Base-by-base conservation (phyloP, 2,329 filamentous ascomycete genomes). In the Venturia nashicola region DNA sequence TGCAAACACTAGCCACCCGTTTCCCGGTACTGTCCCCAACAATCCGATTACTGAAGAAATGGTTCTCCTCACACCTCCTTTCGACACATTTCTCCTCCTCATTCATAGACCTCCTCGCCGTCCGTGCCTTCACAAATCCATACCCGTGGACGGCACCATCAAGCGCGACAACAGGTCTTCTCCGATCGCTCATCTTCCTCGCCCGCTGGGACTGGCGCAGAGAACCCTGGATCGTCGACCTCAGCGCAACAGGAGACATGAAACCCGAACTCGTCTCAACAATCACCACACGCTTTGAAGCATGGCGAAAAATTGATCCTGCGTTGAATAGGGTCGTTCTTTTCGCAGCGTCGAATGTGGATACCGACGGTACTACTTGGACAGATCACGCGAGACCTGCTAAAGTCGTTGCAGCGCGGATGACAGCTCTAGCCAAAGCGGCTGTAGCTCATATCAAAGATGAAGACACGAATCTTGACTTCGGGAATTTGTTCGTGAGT, bases 161-260 rank as follows among this genome's bases (percentile, higher is more conserved):
- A 0, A 93, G 87, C 68, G 80, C 87, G 11, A 86, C 86, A 69
- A 87, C 88, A 0, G 94, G 90, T 5, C 93, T 99, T 71, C 76
- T 96, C 36, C 86, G 92, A 27, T 89, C 90, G 0, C 78, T 99
- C 1, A 78, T 87, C 40, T 88, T 93, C 73, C 79, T 99, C 16
- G 85, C 91, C 1, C 82, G 86, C 51, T 99, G 94, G 91, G 91
- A 97, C 73, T 99, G 94, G 94, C 85, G 89, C 36, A 80, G 86
- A 8, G 87, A 91, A 62, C 89, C 94, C 1, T 79, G 97, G 40
- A 80, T 96, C 42, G 81, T 97, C 34, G 91, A 97, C 73, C 82
- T 90, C 16, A 46, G 48, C 44, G 66, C 67, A 0, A 66, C 68
- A 5, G 69, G 68, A 34, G 66, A 68, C 16, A 80, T 95, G 71